Percentiles rank a stretch among this genome's conserved stretches.
Conservation (phyloP, 2,329 filamentous ascomycete genomes). For the Leptographium flavum region DNA sequence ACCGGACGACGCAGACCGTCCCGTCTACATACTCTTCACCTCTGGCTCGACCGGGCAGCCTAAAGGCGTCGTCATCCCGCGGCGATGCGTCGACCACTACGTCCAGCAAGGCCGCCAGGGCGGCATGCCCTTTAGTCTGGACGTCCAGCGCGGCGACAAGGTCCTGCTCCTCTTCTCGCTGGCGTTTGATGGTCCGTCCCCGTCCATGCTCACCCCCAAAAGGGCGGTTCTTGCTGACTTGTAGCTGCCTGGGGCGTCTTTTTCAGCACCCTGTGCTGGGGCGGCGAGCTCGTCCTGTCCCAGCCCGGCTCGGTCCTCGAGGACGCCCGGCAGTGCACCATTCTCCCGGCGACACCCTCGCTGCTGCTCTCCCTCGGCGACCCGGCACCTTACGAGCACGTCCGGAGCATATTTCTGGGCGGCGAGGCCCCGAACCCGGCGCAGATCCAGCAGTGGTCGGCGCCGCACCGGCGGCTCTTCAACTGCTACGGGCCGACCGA, state of each 20-base stretch:
- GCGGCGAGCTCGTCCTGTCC: neutral
- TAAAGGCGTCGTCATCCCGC: neutral
- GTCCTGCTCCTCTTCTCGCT: neutral
- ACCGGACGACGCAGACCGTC: too few species aligned
- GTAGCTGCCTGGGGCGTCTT: too few species aligned
- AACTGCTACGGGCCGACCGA: neutral
- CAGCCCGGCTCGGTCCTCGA: neutral
- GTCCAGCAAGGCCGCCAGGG: too few species aligned
- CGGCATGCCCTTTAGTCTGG: neutral
- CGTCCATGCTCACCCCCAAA: too few species aligned
- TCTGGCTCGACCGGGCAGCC: neutral
- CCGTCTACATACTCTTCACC: neutral
- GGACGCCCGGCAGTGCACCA: neutral
- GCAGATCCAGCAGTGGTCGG: neutral
- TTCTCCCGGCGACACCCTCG: neutral
- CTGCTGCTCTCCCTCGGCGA: neutral
- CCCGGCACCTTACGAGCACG: neutral
- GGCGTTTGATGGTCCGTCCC: neutral
- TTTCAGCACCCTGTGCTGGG: neutral
- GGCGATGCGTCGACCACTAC: neutral
- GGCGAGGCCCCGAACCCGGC: neutral
- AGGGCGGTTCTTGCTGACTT: neutral
- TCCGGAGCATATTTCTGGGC: neutral
- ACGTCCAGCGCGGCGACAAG: neutral
- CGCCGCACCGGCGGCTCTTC: neutral